Conservation (phyloP, 345 rosid genomes). For the Salix suchowensis region DNA sequence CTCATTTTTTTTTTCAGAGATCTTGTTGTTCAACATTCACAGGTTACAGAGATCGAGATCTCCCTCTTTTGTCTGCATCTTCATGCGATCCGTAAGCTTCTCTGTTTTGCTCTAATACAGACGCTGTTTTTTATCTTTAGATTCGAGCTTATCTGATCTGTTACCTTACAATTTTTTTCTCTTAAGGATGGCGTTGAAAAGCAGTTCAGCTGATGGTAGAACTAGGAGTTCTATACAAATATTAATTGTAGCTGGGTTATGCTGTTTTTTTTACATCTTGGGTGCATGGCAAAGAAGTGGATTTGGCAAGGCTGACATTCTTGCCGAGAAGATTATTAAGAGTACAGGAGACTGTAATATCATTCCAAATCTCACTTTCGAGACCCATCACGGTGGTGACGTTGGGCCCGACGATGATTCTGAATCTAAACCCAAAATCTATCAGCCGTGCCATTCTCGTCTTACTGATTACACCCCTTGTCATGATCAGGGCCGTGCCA, state of each 20-base stretch:
- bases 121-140: not conserved
- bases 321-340: conserved; percentile 78
- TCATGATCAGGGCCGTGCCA: conserved; percentile 92
- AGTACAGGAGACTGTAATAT: conserved; percentile 78
- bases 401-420: conserved; percentile 37
- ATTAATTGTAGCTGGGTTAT: conserved; percentile 69
- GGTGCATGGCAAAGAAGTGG: conserved; percentile 99
- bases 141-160: not conserved
- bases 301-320: conserved; percentile 94
- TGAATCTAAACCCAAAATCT: conserved; percentile 46
- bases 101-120: not conserved
- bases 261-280: conserved; percentile 84
- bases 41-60: not conserved
- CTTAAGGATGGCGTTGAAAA: conserved; percentile 60
- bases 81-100: not conserved
- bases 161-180: not conserved
- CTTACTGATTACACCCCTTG: conserved; percentile 94
- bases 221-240: conserved; percentile 85
- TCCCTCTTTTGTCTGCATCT: not conserved
- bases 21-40: not conserved
- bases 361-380: conserved; percentile 66
- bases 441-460: conserved; percentile 59
- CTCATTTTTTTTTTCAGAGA: not conserved
- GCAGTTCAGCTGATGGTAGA: conserved; percentile 65
- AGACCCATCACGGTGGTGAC: conserved; percentile 87